phyloP scores from a whole-genome alignment of 768 basidiomycete genomes.

The Boletellus ananas region DNA sequence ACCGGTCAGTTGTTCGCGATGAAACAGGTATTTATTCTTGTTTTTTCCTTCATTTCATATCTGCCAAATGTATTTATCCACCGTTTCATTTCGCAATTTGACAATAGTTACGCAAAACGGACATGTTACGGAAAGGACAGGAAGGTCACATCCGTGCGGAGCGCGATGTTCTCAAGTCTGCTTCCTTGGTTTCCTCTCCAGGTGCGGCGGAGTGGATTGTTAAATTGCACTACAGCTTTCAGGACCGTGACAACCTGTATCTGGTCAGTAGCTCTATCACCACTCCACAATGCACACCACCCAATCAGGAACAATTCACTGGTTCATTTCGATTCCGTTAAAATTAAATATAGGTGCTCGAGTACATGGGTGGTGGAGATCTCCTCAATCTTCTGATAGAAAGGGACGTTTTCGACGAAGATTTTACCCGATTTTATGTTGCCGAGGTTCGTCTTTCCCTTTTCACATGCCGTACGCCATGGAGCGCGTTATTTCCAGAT shows the following conservation, averaged over 20 bases:
- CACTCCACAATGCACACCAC: slow-evolving; percentile 20
- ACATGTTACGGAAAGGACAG: slow-evolving; percentile 95
- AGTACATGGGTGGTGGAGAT: slow-evolving; percentile 97
- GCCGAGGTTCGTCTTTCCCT: slow-evolving; percentile 63
- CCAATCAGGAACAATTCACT: slow-evolving; percentile 30
- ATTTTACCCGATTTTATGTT: slow-evolving; percentile 89
- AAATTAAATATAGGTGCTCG: slow-evolving; percentile 61
- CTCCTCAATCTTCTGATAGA: slow-evolving; percentile 94
- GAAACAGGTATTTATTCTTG: slow-evolving; percentile 71
- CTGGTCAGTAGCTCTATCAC: slow-evolving; percentile 58
- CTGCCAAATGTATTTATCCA: slow-evolving; percentile 23
- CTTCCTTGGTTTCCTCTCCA: slow-evolving; percentile 72
- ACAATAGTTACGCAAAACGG: slow-evolving; percentile 72
- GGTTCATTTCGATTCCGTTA: slow-evolving; percentile 58
- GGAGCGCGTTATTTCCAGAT: slow-evolving; percentile 54
- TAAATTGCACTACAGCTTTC: slow-evolving; percentile 87
- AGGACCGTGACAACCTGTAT: slow-evolving; percentile 93
- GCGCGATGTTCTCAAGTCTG: slow-evolving; percentile 89
- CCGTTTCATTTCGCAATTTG: slow-evolving; percentile 24
- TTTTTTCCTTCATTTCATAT: slow-evolving; percentile 23
- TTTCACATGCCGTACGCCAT: slow-evolving; percentile 18
- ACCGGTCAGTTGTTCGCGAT: slow-evolving; percentile 86
- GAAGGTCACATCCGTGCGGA: slow-evolving; percentile 97
- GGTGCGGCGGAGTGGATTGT: slow-evolving; percentile 91
- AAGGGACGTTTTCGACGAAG: slow-evolving; percentile 84